Conservation (phyloP, 768 basidiomycete genomes). For the Xanthoconium stramineum region DNA sequence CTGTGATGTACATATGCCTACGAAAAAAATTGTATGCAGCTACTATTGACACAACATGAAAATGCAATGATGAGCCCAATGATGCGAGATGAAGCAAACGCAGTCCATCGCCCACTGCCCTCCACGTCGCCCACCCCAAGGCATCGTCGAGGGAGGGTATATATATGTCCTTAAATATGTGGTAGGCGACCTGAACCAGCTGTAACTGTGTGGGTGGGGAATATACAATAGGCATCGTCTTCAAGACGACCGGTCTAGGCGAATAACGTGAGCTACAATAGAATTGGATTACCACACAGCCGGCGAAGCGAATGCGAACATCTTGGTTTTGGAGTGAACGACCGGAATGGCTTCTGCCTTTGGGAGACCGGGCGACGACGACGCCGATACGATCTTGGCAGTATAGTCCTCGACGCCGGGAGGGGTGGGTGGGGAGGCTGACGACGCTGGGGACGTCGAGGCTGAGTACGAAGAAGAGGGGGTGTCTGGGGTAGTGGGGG, state of each 20-base stretch:
- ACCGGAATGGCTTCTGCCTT: conserved; percentile 23
- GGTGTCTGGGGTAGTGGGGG: conserved; percentile 47
- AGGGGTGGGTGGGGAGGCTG: conserved; percentile 60
- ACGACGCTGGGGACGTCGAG: conserved; percentile 57
- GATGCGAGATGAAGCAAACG: conserved; percentile 30
- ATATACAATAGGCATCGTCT: conserved; percentile 25
- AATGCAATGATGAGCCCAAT: conserved; percentile 27
- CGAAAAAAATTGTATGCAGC: conserved; percentile 29
- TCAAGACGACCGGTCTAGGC: conserved; percentile 30
- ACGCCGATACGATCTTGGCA: conserved; percentile 45
- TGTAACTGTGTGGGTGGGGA: conserved; percentile 9
- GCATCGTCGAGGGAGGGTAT: conserved; percentile 24
- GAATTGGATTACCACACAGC: conserved; percentile 50
- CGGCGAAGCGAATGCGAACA: conserved; percentile 63
- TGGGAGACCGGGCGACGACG: conserved; percentile 32
- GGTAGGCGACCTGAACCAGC: conserved; percentile 10
- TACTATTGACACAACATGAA: conserved; percentile 39
- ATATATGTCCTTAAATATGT: conserved; percentile 34
- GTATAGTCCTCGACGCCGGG: conserved; percentile 48
- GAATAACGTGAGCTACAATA: conserved; percentile 24
- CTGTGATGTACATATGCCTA: conserved; percentile 36
- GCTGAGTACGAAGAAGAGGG: conserved; percentile 51
- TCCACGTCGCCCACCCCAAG: conserved; percentile 27
- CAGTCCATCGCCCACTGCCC: conserved; percentile 16
- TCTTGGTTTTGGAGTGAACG: conserved; percentile 48